These are phyloP conservation scores for Aurantiochytrium sp. DNA, from an alignment of 108 stramenopile species.

Conservation along the genomic window DNA sequence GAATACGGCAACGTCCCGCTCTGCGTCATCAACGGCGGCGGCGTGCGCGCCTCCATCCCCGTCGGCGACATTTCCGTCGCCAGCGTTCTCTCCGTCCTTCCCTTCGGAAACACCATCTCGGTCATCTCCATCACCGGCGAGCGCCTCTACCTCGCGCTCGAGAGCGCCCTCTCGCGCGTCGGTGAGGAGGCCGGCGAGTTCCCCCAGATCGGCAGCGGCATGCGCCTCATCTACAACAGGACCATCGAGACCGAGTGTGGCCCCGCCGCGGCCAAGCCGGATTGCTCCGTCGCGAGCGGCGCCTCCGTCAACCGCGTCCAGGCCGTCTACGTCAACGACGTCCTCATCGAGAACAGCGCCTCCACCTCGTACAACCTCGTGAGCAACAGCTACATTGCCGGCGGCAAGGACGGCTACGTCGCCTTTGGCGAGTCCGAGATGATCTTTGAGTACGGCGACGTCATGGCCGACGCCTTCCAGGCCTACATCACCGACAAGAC, in stretches of 20 bases:
- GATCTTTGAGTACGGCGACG: background rate
- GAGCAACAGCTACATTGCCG: slow-evolving; percentile 18
- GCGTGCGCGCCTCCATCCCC: background rate
- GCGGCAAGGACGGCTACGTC: background rate
- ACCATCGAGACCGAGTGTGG: background rate
- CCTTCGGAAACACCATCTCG: background rate
- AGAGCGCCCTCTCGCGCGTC: background rate
- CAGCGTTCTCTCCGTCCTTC: background rate
- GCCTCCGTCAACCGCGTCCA: background rate
- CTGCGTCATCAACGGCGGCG: slow-evolving; percentile 2
- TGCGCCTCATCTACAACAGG: background rate
- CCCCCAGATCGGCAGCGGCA: background rate
- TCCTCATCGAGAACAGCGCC: background rate
- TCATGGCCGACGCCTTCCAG: background rate
- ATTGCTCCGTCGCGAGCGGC: background rate
- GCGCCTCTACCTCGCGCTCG: background rate
- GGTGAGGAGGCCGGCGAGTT: background rate
- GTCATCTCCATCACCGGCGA: background rate
- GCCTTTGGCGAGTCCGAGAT: background rate
- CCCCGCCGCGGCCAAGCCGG: background rate
- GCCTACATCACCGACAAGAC: background rate
- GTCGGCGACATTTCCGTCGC: background rate
- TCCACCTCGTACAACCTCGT: background rate
- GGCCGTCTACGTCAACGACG: background rate
- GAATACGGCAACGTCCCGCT: background rate